Percentiles rank a stretch among this genome's conserved stretches.
These are phyloP conservation scores for Boeremia exigua DNA, from an alignment of 2,329 filamentous ascomycete genomes.

Conservation along the genomic window DNA sequence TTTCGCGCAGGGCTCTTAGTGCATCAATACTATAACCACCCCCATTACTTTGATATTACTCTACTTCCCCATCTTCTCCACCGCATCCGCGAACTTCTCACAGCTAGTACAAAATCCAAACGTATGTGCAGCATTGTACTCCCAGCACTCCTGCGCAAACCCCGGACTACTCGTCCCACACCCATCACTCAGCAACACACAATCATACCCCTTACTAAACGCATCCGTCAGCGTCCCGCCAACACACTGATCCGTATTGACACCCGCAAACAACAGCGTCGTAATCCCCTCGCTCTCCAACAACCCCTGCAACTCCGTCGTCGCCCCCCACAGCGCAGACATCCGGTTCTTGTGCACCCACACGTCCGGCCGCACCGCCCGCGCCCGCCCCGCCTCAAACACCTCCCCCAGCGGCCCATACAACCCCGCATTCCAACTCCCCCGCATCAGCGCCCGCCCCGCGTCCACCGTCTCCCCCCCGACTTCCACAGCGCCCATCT, in stretches of 20 bases:
- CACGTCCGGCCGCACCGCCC: conserved; percentile 27
- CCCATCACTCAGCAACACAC: conserved; percentile 50
- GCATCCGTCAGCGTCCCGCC: conserved; percentile 51
- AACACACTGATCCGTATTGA: conserved; percentile 54
- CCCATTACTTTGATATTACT: neutral
- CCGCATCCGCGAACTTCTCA: conserved; percentile 38
- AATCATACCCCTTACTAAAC: conserved; percentile 53
- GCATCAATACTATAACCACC: neutral
- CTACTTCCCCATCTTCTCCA: conserved; percentile 6
- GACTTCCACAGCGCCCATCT: conserved; percentile 17
- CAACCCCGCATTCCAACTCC: conserved; percentile 51
- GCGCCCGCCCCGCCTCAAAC: conserved; percentile 30
- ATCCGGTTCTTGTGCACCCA: conserved; percentile 52
- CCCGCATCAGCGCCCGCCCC: conserved; percentile 48
- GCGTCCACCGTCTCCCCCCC: conserved; percentile 35
- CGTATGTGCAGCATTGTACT: conserved; percentile 50
- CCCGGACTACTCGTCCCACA: conserved; percentile 49
- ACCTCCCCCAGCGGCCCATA: conserved; percentile 47
- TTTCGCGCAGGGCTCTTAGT: conserved; percentile 33
- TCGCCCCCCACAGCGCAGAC: conserved; percentile 49
- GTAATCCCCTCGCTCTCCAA: conserved; percentile 47
- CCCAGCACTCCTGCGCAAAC: conserved; percentile 49
- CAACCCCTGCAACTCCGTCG: conserved; percentile 45
- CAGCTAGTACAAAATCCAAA: conserved; percentile 51
- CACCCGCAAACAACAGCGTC: conserved; percentile 50